Percentiles rank a stretch among this genome's conserved stretches.
Conservation (phyloP, 2,329 filamentous ascomycete genomes). For the Cadophora gregata region DNA sequence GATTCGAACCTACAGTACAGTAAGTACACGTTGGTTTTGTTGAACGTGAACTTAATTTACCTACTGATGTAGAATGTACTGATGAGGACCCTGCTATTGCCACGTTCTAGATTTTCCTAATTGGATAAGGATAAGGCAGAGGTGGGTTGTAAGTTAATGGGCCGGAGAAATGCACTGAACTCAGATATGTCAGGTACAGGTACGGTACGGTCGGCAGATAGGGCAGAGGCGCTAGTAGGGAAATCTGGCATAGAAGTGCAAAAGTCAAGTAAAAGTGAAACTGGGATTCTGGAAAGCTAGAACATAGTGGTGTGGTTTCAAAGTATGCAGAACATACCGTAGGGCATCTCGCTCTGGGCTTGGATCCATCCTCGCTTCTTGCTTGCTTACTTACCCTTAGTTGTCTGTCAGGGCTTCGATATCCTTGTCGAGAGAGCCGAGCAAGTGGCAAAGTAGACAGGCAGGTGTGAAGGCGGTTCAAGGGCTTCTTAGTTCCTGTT, state of each 20-base stretch:
- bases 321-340: constrained; percentile 13
- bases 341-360: not conserved
- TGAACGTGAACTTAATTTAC: not conserved
- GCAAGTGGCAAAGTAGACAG: not conserved
- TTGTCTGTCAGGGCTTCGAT: not conserved
- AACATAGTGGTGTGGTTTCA: not conserved
- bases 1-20: not conserved
- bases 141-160: too few species aligned
- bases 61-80: too few species aligned
- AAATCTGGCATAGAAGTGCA: not conserved
- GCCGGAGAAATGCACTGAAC: not conserved
- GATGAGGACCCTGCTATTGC: not conserved
- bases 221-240: not conserved
- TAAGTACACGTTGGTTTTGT: not conserved
- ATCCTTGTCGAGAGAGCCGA: too few species aligned
- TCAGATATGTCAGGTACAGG: not conserved
- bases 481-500: not conserved
- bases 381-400: not conserved
- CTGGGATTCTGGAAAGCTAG: not conserved
- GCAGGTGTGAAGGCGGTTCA: not conserved
- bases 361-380: not conserved
- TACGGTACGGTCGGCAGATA: not conserved
- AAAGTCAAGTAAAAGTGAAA: not conserved
- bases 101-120: not conserved
- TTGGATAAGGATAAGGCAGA: too few species aligned